These are phyloP conservation scores for Zymoseptoria passerinii DNA, from an alignment of 2,329 filamentous ascomycete species.

Conservation along the genomic window DNA sequence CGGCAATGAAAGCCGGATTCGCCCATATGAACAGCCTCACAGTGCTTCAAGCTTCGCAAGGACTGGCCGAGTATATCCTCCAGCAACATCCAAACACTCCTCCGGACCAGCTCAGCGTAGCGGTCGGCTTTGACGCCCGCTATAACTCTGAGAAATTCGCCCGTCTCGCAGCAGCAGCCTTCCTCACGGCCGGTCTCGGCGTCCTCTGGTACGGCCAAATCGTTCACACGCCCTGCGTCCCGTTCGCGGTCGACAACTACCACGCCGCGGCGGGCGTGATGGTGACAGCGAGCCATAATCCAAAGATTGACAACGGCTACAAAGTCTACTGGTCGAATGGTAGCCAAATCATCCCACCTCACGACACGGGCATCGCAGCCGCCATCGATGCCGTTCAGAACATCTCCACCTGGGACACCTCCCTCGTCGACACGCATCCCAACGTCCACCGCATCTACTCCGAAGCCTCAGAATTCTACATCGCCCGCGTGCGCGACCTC, in stretches of 20 bases:
- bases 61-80: constrained; percentile 53
- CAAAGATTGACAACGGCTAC: constrained; percentile 57
- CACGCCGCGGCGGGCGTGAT: constrained; percentile 53
- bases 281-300: constrained; percentile 60
- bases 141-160: constrained; percentile 56
- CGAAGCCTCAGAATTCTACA: constrained; percentile 38
- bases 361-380: constrained; percentile 50
- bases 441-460: constrained; percentile 36
- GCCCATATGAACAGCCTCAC: constrained; percentile 36
- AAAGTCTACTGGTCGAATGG: constrained; percentile 61
- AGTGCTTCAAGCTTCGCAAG: constrained; percentile 50
- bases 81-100: constrained; percentile 30
- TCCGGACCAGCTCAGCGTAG: constrained; percentile 37
- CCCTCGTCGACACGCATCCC: constrained; percentile 34
- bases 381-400: constrained; percentile 49
- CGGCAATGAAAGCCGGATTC: constrained; percentile 59
- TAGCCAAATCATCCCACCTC: constrained; percentile 57
- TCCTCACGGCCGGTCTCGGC: constrained; percentile 49
- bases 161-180: constrained; percentile 50
- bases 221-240: constrained; percentile 54
- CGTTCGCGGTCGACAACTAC: constrained; percentile 50
- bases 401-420: constrained; percentile 43
- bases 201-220: constrained; percentile 52
- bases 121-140: constrained; percentile 56
- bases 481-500: constrained; percentile 24